Evolutionary conservation across 2,329 filamentous ascomycete species (phyloP).

Genomic region (Arthroderma sp.): DNA sequence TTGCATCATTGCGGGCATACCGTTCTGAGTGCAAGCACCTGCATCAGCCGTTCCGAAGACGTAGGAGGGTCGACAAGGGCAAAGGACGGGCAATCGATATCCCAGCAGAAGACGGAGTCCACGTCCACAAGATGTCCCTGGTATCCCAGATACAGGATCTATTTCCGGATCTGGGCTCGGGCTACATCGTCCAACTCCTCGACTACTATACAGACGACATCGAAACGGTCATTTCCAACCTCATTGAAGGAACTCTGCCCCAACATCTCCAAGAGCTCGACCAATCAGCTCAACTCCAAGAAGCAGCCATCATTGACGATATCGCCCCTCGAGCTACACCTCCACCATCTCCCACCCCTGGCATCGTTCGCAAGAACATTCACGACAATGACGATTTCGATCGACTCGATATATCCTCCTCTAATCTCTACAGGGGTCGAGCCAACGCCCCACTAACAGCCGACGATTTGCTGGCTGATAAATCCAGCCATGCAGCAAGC

Average conservation of each 20-base stretch:
- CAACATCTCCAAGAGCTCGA: conserved; percentile 50
- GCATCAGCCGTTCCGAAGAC: conserved; percentile 31
- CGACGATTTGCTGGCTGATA: conserved; percentile 58
- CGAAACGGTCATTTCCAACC: conserved; percentile 66
- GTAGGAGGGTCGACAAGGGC: conserved; percentile 26
- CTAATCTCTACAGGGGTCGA: conserved; percentile 68
- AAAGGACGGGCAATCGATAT: conserved; percentile 23
- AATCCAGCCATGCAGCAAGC: conserved; percentile 47
- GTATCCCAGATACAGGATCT: conserved; percentile 87
- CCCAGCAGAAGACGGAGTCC: conserved; percentile 38
- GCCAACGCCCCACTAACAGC: conserved; percentile 47
- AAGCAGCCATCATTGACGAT: conserved; percentile 22
- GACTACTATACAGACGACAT: conserved; percentile 66
- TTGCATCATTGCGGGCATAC: conserved; percentile 27
- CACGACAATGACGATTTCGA: conserved; percentile 75
- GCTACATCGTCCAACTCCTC: conserved; percentile 65
- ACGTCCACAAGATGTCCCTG: conserved; percentile 70
- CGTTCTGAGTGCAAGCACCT: conserved; percentile 25
- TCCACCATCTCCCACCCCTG: conserved; percentile 23
- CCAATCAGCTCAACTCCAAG: conserved; percentile 28
- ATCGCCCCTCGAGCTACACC: conserved; percentile 40
- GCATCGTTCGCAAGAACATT: conserved; percentile 49
- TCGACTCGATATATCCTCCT: conserved; percentile 50
- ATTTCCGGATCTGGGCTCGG: conserved; percentile 75
- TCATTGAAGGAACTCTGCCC: conserved; percentile 67